Conservation (phyloP, 805 yeast species). For the Cyberlindnera saturnus region DNA sequence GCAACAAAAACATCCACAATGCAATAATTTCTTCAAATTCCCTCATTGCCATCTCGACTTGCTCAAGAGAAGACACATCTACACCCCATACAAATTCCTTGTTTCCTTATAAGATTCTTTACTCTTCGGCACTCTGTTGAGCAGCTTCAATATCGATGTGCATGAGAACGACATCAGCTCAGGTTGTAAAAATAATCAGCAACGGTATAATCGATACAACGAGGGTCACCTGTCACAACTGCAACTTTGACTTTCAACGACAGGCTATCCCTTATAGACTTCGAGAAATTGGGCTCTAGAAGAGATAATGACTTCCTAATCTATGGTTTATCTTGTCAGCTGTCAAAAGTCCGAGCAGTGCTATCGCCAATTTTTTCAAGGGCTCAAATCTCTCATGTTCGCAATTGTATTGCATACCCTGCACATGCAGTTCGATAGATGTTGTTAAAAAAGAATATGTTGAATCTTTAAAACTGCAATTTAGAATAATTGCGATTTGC, state of each 20-base stretch:
- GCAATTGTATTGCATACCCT: constrained; percentile 11
- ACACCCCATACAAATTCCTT: constrained; percentile 46
- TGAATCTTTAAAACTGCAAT: too few relatives aligned
- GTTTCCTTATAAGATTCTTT: constrained; percentile 39
- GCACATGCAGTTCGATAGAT: too few relatives aligned
- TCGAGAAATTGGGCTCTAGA: constrained; percentile 45
- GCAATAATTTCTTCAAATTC: constrained; percentile 57
- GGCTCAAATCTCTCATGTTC: too few relatives aligned
- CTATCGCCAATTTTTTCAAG: too few relatives aligned
- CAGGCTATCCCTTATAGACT: constrained; percentile 58
- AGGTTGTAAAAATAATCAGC: constrained; percentile 81
- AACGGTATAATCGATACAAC: constrained; percentile 79
- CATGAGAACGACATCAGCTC: constrained; percentile 69
- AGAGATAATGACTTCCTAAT: constrained; percentile 37
- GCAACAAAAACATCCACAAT: constrained; percentile 80
- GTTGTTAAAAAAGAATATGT: too few relatives aligned
- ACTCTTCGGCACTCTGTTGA: neutral
- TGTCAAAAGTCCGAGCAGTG: too few relatives aligned
- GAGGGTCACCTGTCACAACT: constrained; percentile 76
- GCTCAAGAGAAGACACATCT: constrained; percentile 23
- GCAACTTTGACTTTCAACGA: constrained; percentile 79
- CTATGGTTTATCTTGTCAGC: too few relatives aligned
- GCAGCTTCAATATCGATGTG: constrained; percentile 5
- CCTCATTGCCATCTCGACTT: constrained; percentile 24
- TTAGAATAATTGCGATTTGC: too few relatives aligned